These are phyloP conservation scores for Hyaloperonospora brassicae DNA, from an alignment of 352 stramenopile species.

Conservation along the genomic window DNA sequence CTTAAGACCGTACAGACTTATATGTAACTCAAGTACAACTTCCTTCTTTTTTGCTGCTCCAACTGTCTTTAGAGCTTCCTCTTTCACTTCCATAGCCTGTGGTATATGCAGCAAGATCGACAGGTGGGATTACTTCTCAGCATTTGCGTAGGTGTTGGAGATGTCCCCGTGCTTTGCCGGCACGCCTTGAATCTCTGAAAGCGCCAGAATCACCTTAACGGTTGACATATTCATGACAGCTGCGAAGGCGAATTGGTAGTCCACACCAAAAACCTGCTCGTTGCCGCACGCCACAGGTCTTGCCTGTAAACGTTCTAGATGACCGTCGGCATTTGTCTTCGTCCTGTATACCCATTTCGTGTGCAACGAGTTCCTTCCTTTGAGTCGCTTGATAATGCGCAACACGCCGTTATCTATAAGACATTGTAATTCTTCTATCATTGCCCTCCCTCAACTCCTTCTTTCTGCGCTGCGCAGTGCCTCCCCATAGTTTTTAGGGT, in stretches of 20 bases:
- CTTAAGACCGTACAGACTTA: no score
- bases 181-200: background rate
- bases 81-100: no score
- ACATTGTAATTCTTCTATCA: background rate
- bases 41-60: no score
- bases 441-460: background rate
- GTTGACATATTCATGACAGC: background rate
- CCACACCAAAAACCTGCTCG: background rate
- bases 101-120: no score
- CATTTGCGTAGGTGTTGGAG: background rate
- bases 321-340: background rate
- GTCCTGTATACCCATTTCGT: background rate
- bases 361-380: background rate
- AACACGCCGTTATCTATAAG: background rate
- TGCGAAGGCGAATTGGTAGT: background rate
- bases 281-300: background rate
- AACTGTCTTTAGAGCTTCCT: no score
- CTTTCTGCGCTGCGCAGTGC: background rate
- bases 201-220: background rate
- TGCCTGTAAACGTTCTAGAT: background rate
- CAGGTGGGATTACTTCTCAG: background rate
- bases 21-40: no score
- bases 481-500: background rate
- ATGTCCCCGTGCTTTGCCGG: background rate
- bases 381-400: background rate